Evolutionary conservation across 148 eudicot species (phyloP), one percentile per base, ranked within the genome.

Genomic region (Chenopodium suecicum): DNA sequence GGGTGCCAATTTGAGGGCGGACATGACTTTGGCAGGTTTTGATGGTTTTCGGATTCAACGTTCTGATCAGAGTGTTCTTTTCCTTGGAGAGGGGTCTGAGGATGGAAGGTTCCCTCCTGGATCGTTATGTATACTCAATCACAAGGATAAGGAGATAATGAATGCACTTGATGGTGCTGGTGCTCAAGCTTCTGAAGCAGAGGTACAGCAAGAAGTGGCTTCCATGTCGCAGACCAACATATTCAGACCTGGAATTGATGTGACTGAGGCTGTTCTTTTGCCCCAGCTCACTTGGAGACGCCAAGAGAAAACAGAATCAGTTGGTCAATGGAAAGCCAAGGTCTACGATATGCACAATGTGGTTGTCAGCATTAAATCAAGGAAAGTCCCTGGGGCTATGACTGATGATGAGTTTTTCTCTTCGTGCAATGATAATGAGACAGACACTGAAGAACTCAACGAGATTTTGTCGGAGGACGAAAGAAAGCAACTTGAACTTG

Each of bases 21-120:
- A 95, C 80, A 93, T 95, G 98, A 93, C 98, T 50, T 87, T 95
- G 82, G 96, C 96, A 17, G 98, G 97, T 14, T 95, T 95, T 86
- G 98, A 95, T 88, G 98, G 97, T 44, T 92, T 95, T 79, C 86
- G 89, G n/a, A 92, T 95, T 44, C 98, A 95, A 70, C 93, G 98
- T 7, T 86, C 97, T 2, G 98, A 95, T 84, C 98, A 95, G 80
- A 93, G 91, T 17, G 75, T 95, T 88, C 81, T 95, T 47, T 95
- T 95, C 80, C 97, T 95, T 76, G 98, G 98, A 23, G 97, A 93
- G 66, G 98, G 98, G 46, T 90, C 97, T 4, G 96, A 93, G 82
- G 95, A 95, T 84, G 97, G 98, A 34, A 91, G 85, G 74, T 84
- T 89, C 23, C 91, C 94, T 29, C 88, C 90, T n/a, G 98, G 98